phyloP scores from a whole-genome alignment of 1,284 basidiomycete species.

The Pseudozyma tsukubaensis region DNA sequence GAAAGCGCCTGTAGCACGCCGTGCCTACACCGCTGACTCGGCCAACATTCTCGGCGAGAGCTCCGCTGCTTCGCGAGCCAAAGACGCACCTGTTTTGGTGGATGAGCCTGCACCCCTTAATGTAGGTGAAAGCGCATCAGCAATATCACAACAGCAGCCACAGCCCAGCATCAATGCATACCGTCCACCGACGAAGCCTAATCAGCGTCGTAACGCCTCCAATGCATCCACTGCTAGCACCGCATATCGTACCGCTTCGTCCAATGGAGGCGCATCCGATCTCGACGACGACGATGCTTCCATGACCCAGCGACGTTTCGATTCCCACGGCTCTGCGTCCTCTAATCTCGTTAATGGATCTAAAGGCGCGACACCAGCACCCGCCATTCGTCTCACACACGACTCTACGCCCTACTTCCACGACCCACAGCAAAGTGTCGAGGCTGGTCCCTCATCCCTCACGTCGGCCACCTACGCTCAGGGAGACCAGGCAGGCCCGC shows the following conservation, averaged over 20 bases:
- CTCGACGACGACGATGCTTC: slow-evolving; percentile 28
- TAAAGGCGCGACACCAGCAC: slow-evolving; percentile 15
- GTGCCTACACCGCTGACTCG: slow-evolving; percentile 40
- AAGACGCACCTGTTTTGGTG: slow-evolving; percentile 2
- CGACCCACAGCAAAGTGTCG: slow-evolving; percentile 13
- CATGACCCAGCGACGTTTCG: slow-evolving; percentile 21
- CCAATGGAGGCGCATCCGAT: slow-evolving; percentile 24
- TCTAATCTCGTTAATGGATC: slow-evolving; percentile 15
- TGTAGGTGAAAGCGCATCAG: neutral
- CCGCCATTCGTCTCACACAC: slow-evolving; percentile 48
- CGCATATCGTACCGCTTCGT: slow-evolving; percentile 47
- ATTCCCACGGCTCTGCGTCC: slow-evolving; percentile 25
- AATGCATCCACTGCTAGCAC: slow-evolving; percentile 47
- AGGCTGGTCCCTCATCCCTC: slow-evolving; percentile 7
- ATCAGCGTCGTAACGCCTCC: slow-evolving; percentile 37
- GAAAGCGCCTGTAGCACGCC: slow-evolving; percentile 39
- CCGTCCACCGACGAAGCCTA: slow-evolving; percentile 9
- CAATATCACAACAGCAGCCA: slow-evolving; percentile 14
- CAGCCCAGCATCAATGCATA: slow-evolving; percentile 8
- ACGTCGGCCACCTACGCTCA: slow-evolving; percentile 3
- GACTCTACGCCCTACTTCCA: slow-evolving; percentile 41
- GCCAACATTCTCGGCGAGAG: slow-evolving; percentile 10
- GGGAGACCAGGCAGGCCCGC: slow-evolving; percentile 14
- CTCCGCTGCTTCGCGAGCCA: neutral
- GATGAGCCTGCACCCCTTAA: slow-evolving; percentile 26